Percentiles rank a stretch among this genome's conserved stretches.
phyloP scores from a whole-genome alignment of 352 stramenopile genomes.

The Poterioochromonas sp. region DNA sequence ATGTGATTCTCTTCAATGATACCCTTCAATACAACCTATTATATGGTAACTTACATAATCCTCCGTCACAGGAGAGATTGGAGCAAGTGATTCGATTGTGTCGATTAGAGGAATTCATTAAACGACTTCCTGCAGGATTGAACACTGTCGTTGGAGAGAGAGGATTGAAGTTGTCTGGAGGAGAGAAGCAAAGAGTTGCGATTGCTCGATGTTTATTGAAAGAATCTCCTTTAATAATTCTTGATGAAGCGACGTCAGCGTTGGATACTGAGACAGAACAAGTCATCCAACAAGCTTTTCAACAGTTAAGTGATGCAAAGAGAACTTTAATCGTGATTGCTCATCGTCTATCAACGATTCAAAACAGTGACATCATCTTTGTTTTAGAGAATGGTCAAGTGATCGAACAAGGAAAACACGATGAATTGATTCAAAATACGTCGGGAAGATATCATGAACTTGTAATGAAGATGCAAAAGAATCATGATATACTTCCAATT shows the following conservation, averaged over 20 bases:
- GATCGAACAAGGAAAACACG: conserved; percentile 68
- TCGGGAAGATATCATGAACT: neutral
- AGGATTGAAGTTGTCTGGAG: conserved; percentile 70
- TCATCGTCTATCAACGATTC: conserved; percentile 87
- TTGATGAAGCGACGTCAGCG: conserved; percentile 80
- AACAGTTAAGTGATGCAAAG: conserved; percentile 57
- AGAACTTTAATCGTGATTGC: conserved; percentile 81
- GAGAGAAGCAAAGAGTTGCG: conserved; percentile 86
- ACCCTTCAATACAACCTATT: conserved; percentile 89
- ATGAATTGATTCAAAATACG: conserved; percentile 46
- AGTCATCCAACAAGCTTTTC: conserved; percentile 73
- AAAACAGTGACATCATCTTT: conserved; percentile 80
- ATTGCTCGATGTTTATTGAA: conserved; percentile 86
- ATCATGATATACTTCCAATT: no score
- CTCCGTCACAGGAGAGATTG: conserved; percentile 56
- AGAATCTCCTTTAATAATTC: conserved; percentile 80
- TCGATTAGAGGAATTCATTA: conserved; percentile 79
- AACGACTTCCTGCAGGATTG: conserved; percentile 64
- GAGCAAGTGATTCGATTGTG: conserved; percentile 63
- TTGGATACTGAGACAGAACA: conserved; percentile 64
- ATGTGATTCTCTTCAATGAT: conserved; percentile 94
- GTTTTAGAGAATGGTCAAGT: conserved; percentile 72
- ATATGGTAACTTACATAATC: conserved; percentile 59
- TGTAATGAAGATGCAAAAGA: neutral
- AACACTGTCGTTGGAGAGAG: conserved; percentile 76